Conservation (phyloP, 1,284 basidiomycete genomes). For the Trametes versicolor region DNA sequence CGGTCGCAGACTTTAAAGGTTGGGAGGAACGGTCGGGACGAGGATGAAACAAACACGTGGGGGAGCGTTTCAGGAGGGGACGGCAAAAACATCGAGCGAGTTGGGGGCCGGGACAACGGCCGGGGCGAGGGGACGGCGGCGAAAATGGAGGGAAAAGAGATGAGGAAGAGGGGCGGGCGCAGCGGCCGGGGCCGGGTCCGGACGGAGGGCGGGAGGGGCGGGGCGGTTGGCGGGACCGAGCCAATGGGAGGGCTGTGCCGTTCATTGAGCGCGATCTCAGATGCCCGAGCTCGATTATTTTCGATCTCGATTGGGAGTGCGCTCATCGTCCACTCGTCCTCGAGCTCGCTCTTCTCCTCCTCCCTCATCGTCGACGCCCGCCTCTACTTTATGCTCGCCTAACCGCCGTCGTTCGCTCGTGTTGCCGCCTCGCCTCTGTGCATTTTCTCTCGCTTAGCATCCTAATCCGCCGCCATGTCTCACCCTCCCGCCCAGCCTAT, state of each 20-base stretch:
- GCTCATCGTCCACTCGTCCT: neutral
- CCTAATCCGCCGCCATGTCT: slow-evolving; percentile 18
- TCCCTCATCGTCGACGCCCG: neutral
- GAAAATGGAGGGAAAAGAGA: slow-evolving; percentile 8
- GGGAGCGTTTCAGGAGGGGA: neutral
- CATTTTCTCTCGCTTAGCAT: slow-evolving; percentile 7
- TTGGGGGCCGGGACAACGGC: neutral
- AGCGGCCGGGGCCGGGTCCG: neutral
- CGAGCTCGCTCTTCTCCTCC: neutral
- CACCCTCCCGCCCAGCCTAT: slow-evolving; percentile 20
- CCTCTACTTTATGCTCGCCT: slow-evolving; percentile 15
- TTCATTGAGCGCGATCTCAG: slow-evolving; percentile 3
- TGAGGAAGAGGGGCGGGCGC: slow-evolving; percentile 3
- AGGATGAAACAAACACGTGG: neutral
- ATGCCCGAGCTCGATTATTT: slow-evolving; percentile 1
- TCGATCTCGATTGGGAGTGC: neutral
- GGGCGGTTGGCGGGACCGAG: neutral
- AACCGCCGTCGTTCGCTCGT: neutral
- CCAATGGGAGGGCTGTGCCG: slow-evolving; percentile 8
- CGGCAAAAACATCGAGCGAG: neutral
- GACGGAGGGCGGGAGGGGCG: slow-evolving; percentile 3
- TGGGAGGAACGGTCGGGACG: neutral
- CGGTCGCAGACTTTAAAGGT: neutral
- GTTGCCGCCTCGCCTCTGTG: slow-evolving; percentile 3
- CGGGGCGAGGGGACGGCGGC: neutral